Percentiles rank a stretch among this genome's conserved stretches.
Evolutionary conservation across 768 basidiomycete genomes (phyloP).

Genomic region (Harrya chromipes): DNA sequence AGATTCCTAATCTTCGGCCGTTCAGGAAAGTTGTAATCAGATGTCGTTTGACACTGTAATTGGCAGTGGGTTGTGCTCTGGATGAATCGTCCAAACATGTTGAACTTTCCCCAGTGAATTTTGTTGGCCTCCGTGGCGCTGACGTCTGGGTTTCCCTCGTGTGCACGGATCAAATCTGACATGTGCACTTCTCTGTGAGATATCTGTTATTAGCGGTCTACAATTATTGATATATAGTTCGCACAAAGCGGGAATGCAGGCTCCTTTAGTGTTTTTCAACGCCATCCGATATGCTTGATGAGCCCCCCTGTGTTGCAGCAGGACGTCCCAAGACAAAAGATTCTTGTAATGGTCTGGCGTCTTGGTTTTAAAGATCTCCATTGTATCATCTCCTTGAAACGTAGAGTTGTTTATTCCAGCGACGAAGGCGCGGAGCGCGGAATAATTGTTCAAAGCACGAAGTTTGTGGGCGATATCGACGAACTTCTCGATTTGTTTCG

Average conservation of each 20-base stretch:
- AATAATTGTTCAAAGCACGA: slow-evolving; percentile 87
- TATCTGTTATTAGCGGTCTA: slow-evolving; percentile 9
- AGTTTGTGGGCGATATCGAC: slow-evolving; percentile 80
- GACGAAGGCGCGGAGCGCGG: slow-evolving; percentile 88
- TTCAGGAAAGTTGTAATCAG: slow-evolving; percentile 63
- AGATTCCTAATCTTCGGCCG: slow-evolving; percentile 53
- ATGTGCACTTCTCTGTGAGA: slow-evolving; percentile 81
- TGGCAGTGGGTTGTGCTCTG: slow-evolving; percentile 77
- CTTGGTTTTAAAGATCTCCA: slow-evolving; percentile 67
- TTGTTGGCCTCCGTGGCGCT: slow-evolving; percentile 59
- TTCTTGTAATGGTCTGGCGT: slow-evolving; percentile 71
- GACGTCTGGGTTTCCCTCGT: slow-evolving; percentile 80
- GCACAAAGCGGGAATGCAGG: slow-evolving; percentile 84
- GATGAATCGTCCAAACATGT: slow-evolving; percentile 87
- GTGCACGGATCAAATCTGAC: slow-evolving; percentile 82
- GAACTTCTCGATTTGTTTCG: slow-evolving; percentile 84
- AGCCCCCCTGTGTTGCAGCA: slow-evolving; percentile 76
- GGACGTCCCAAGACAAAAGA: slow-evolving; percentile 77
- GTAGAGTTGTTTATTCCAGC: slow-evolving; percentile 88
- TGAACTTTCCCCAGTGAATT: slow-evolving; percentile 97
- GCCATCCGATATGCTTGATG: slow-evolving; percentile 93
- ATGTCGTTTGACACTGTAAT: slow-evolving; percentile 56
- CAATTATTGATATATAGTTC: slow-evolving; percentile 18
- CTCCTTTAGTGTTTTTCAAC: slow-evolving; percentile 77
- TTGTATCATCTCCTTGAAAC: slow-evolving; percentile 71